Conservation (phyloP, 2,329 filamentous ascomycete species). For the Colletotrichum echinochloae region DNA sequence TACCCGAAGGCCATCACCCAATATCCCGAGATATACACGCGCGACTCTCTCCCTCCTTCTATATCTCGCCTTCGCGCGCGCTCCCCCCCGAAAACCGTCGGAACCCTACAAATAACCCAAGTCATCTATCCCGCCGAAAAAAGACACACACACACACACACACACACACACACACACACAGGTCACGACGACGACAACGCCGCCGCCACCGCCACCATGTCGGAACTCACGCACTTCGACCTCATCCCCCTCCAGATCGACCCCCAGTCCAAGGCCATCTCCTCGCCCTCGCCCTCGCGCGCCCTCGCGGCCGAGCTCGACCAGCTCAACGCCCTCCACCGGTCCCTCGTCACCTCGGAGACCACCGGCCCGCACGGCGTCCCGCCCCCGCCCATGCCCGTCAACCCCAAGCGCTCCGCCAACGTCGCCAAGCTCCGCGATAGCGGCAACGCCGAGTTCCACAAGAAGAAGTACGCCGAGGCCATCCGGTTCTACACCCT, state of each 20-base stretch:
- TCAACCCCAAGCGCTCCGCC: conserved; percentile 91
- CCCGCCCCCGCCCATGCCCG: conserved; percentile 87
- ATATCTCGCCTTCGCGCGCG: neutral
- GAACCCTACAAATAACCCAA: neutral
- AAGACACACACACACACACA: no score
- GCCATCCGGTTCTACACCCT: conserved; percentile 85
- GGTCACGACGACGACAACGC: neutral
- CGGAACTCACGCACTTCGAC: conserved; percentile 79
- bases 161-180: no score
- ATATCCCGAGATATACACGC: neutral
- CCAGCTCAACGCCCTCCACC: conserved; percentile 83
- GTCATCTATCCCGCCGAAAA: neutral
- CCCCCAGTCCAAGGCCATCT: conserved; percentile 82
- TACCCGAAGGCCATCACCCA: conserved; percentile 19
- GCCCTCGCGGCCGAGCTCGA: conserved; percentile 74
- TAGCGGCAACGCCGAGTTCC: conserved; percentile 83
- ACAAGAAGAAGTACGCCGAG: conserved; percentile 79
- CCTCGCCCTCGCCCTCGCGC: conserved; percentile 59
- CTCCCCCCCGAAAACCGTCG: neutral
- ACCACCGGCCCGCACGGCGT: conserved; percentile 66
- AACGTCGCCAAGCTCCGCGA: conserved; percentile 93
- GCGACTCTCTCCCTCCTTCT: neutral
- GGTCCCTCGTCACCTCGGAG: conserved; percentile 74
- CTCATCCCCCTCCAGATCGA: conserved; percentile 86
- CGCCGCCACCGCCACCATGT: conserved; percentile 54